Conservation (phyloP, 768 basidiomycete species). For the Lactarius pseudohatsudake region DNA sequence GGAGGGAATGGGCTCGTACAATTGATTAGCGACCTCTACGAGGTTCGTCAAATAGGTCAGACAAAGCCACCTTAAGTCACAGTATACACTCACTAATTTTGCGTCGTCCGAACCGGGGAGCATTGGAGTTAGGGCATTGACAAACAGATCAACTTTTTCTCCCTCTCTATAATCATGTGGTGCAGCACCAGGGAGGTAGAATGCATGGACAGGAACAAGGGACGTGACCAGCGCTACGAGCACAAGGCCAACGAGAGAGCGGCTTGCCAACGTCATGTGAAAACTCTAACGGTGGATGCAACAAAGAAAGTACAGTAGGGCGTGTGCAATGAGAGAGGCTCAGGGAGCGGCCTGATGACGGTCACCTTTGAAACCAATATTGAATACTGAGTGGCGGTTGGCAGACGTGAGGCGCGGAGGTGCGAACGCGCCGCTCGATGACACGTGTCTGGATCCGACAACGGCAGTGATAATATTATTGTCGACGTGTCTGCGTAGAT, state of each 20-base stretch:
- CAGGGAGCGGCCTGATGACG: neutral
- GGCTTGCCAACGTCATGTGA: slow-evolving; percentile 25
- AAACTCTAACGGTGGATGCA: neutral
- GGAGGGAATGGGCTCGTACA: slow-evolving; percentile 47
- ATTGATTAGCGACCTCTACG: slow-evolving; percentile 87
- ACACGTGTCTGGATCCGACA: neutral
- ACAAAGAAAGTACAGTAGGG: neutral
- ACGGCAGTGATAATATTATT: neutral
- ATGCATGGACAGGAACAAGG: slow-evolving; percentile 47
- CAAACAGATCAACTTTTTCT: slow-evolving; percentile 75
- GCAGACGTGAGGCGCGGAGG: neutral
- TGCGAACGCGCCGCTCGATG: neutral
- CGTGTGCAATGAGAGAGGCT: neutral
- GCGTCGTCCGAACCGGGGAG: slow-evolving; percentile 62
- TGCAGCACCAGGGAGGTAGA: slow-evolving; percentile 91
- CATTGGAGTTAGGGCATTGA: slow-evolving; percentile 91
- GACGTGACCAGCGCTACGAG: slow-evolving; percentile 29
- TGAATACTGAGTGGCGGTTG: neutral
- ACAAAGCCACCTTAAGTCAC: neutral
- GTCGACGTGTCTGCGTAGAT: neutral
- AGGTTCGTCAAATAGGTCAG: slow-evolving; percentile 1
- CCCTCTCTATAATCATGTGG: slow-evolving; percentile 76
- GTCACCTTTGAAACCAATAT: neutral
- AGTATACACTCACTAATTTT: slow-evolving; percentile 59
- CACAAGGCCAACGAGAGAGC: slow-evolving; percentile 29